Evolutionary conservation across 208 protist species (phyloP).

Genomic region (Leishmania amazonensis): DNA sequence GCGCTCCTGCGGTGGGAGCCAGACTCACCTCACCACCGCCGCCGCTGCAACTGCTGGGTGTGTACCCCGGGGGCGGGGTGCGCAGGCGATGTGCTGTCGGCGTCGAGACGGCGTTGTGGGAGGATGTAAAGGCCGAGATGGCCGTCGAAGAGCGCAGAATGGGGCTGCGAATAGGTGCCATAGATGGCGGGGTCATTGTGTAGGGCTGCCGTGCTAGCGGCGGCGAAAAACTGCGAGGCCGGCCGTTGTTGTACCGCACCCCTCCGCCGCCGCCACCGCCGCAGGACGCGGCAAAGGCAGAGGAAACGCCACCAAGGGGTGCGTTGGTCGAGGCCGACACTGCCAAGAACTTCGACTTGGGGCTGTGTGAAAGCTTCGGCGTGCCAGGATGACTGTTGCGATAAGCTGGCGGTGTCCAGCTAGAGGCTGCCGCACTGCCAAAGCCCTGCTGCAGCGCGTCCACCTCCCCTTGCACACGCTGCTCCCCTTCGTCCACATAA

Average conservation of each 20-base stretch:
- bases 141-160: neutral
- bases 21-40: neutral
- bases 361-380: constrained; percentile 22
- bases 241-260: constrained; percentile 2
- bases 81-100: constrained; percentile 1
- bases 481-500: constrained; percentile 27
- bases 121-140: neutral
- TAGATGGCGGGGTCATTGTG: constrained; percentile 27
- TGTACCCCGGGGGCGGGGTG: constrained; percentile 6
- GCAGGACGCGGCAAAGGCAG: constrained; percentile 6
- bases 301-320: neutral
- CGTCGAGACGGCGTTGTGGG: constrained; percentile 22
- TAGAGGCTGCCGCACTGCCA: neutral
- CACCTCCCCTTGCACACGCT: constrained; percentile 1
- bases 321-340: constrained; percentile 20
- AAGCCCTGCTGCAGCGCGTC: neutral
- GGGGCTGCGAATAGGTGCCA: constrained; percentile 23
- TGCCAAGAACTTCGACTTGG: constrained; percentile 28
- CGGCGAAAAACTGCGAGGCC: constrained; percentile 1
- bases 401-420: constrained; percentile 27
- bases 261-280: neutral
- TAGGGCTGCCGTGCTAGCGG: constrained; percentile 21
- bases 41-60: neutral
- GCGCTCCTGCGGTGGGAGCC: neutral
- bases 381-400: constrained; percentile 30